phyloP scores from a whole-genome alignment of 257 asterid genomes.

The Solanum lycopersicoides region DNA sequence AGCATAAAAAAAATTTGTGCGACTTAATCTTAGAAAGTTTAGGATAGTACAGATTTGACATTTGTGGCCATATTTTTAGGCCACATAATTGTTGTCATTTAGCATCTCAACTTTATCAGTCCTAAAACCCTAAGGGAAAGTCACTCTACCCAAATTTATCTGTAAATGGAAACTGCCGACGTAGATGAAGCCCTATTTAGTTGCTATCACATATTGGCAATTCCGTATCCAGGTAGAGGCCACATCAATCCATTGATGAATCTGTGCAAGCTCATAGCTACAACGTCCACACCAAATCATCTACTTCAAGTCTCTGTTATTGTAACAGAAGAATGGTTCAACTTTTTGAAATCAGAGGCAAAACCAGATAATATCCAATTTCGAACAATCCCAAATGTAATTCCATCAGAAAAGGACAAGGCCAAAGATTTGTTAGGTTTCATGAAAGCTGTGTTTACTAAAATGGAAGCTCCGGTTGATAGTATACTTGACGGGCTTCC shows the following conservation, averaged over 20 bases:
- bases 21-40: no score
- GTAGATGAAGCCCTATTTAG: no score
- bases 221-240: constrained; percentile 12
- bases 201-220: neutral
- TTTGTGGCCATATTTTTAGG: no score
- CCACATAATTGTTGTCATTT: neutral
- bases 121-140: neutral
- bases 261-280: constrained; percentile 14
- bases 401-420: constrained; percentile 35
- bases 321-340: neutral
- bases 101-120: neutral
- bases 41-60: no score
- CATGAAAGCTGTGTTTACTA: constrained; percentile 40
- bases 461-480: constrained; percentile 59
- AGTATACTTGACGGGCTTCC: constrained; percentile 28
- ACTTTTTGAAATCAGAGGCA: neutral
- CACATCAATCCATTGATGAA: constrained; percentile 17
- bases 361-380: neutral
- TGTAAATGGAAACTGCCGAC: neutral
- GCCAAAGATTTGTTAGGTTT: constrained; percentile 42
- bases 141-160: neutral
- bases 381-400: neutral
- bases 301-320: neutral
- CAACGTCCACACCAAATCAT: neutral
- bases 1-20: no score